Percentiles rank a stretch among this genome's conserved stretches.
phyloP scores from a whole-genome alignment of 257 asterid species.

The Fraxinus quadrangulata region DNA sequence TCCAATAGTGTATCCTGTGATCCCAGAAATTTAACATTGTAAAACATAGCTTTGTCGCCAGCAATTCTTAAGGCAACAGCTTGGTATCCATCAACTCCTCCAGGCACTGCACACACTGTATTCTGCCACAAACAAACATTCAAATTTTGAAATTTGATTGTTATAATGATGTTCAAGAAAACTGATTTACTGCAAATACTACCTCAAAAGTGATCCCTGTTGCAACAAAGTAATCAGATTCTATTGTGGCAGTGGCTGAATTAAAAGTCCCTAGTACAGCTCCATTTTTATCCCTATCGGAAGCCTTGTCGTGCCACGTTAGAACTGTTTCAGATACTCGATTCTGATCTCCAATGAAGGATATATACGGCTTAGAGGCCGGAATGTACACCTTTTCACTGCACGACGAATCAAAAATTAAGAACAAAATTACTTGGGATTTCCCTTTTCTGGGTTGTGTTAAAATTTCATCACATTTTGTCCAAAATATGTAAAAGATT shows the following conservation, averaged over 20 bases:
- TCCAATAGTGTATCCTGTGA: constrained; percentile 82
- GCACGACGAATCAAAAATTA: constrained; percentile 5
- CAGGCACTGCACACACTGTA: constrained; percentile 37
- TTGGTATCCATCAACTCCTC: constrained; percentile 51
- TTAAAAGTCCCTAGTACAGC: constrained; percentile 52
- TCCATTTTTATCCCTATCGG: constrained; percentile 47
- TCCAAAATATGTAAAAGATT: too few relatives aligned
- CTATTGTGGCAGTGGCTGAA: constrained; percentile 70
- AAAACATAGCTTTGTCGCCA: constrained; percentile 68
- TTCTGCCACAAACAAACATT: constrained; percentile 44
- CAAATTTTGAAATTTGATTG: neutral
- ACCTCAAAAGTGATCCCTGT: constrained; percentile 74
- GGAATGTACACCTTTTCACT: constrained; percentile 81
- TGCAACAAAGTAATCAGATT: constrained; percentile 77
- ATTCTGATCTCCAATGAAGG: constrained; percentile 58
- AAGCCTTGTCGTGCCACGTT: constrained; percentile 76
- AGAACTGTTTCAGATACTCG: constrained; percentile 45
- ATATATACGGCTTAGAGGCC: constrained; percentile 60
- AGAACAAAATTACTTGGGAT: neutral
- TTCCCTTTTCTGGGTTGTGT: neutral
- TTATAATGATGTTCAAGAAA: neutral
- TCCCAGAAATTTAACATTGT: constrained; percentile 66
- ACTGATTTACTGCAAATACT: neutral
- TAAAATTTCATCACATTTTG: too few relatives aligned
- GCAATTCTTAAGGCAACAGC: constrained; percentile 75